Conservation (phyloP, 805 yeast genomes). For the Candida pini region DNA sequence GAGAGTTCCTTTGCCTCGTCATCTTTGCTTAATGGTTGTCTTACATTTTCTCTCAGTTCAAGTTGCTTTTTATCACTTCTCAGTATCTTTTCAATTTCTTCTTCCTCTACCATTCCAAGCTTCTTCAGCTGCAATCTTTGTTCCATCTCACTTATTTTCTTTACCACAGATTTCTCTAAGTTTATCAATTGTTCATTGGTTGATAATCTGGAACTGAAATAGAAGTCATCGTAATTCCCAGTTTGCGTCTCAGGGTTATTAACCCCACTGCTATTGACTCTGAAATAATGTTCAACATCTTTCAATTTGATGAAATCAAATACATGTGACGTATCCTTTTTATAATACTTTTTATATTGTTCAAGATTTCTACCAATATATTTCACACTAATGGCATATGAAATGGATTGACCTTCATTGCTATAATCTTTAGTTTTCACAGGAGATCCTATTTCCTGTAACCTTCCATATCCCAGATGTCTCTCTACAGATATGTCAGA, state of each 20-base stretch:
- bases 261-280: slow-evolving; percentile 14
- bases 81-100: no score
- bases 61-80: no score
- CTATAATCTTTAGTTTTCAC: slow-evolving; percentile 42
- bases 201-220: slow-evolving; percentile 7
- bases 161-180: slow-evolving; percentile 4
- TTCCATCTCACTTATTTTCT: slow-evolving; percentile 4
- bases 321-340: slow-evolving; percentile 13
- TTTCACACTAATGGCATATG: slow-evolving; percentile 50
- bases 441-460: slow-evolving; percentile 46
- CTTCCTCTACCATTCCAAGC: no score
- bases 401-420: slow-evolving; percentile 35
- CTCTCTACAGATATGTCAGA: slow-evolving; percentile 25
- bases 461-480: slow-evolving; percentile 50
- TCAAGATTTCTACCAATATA: slow-evolving; percentile 42
- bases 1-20: no score
- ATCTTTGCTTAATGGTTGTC: no score
- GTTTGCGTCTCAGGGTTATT: neutral
- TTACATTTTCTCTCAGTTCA: no score
- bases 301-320: slow-evolving; percentile 22
- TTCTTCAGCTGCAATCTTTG: slow-evolving; percentile 4
- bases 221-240: no score
- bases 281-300: slow-evolving; percentile 15
- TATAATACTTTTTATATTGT: slow-evolving; percentile 19
- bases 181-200: slow-evolving; percentile 7